A percentile compares a stretch with the other conserved stretches of the same genome.
These are phyloP conservation scores for Raphanus hybrid DNA, from an alignment of 441 rosid species.

Conservation along the genomic window DNA sequence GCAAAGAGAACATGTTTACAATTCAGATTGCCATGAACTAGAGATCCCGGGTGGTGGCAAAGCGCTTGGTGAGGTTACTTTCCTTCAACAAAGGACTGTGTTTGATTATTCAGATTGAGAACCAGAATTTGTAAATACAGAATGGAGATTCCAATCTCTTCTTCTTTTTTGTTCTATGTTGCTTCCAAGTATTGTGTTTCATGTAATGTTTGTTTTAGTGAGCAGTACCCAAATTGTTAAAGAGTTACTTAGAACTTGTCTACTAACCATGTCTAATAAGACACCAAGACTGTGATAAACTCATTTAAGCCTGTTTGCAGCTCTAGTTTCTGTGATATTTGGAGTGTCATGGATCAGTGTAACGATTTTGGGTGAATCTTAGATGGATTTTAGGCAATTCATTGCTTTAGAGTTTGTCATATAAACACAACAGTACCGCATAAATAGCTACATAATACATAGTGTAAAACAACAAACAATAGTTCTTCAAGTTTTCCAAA, in stretches of 20 bases:
- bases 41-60: conserved; percentile 27
- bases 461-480: neutral
- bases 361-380: neutral
- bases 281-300: conserved; percentile 27
- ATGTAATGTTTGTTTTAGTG: conserved; percentile 30
- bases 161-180: neutral
- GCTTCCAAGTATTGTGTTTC: conserved; percentile 15
- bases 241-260: neutral
- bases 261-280: conserved; percentile 32
- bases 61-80: conserved; percentile 31
- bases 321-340: neutral
- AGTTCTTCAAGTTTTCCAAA: neutral
- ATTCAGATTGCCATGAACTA: conserved; percentile 31
- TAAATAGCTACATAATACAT: neutral
- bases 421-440: neutral
- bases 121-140: conserved; percentile 26
- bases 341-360: neutral
- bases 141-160: conserved; percentile 20
- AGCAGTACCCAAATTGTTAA: conserved; percentile 5
- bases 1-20: neutral
- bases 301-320: conserved; percentile 12
- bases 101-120: conserved; percentile 30
- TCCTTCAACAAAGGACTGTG: conserved; percentile 16
- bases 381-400: neutral
- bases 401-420: neutral